Evolutionary conservation across 805 yeast genomes (phyloP).

Genomic region (Candida vaughaniae): DNA sequence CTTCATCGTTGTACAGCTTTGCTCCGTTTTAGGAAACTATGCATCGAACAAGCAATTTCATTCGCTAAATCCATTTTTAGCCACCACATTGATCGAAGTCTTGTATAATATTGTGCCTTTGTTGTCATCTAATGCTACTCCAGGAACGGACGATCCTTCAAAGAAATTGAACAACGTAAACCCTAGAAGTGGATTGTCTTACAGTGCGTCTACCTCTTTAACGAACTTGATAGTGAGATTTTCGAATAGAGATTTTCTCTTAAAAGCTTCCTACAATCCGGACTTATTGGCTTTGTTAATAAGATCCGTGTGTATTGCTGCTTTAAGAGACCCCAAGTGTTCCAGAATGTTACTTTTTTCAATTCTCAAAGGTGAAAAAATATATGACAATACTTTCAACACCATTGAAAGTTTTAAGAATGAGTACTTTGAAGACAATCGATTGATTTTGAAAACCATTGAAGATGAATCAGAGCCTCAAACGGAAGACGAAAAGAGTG

Average conservation of each 20-base stretch:
- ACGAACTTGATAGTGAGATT: conserved; percentile 43
- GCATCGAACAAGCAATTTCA: conserved; percentile 14
- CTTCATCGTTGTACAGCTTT: conserved; percentile 54
- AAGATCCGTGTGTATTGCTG: conserved; percentile 52
- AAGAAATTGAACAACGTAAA: conserved; percentile 29
- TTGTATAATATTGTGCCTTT: conserved; percentile 56
- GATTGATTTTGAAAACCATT: conserved; percentile 13
- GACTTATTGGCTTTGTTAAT: conserved; percentile 61
- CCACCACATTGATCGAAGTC: conserved; percentile 55
- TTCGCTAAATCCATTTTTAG: conserved; percentile 27
- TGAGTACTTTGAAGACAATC: conserved; percentile 23
- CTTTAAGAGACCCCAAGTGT: conserved; percentile 49
- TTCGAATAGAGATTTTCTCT: conserved; percentile 33
- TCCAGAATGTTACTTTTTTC: conserved; percentile 55
- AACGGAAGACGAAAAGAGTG: conserved; percentile 1
- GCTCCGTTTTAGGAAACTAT: conserved; percentile 33
- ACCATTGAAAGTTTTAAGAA: conserved; percentile 28
- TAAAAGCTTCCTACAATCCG: conserved; percentile 43
- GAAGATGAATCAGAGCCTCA: conserved; percentile 15
- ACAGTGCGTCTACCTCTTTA: conserved; percentile 47
- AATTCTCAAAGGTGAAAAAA: conserved; percentile 41
- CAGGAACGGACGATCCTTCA: conserved; percentile 18
- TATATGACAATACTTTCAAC: conserved; percentile 34
- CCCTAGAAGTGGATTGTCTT: conserved; percentile 47
- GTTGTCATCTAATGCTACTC: conserved; percentile 23